These are phyloP conservation scores for Lenwebbia sp. DNA, from an alignment of 345 rosid genomes.

Conservation along the genomic window DNA sequence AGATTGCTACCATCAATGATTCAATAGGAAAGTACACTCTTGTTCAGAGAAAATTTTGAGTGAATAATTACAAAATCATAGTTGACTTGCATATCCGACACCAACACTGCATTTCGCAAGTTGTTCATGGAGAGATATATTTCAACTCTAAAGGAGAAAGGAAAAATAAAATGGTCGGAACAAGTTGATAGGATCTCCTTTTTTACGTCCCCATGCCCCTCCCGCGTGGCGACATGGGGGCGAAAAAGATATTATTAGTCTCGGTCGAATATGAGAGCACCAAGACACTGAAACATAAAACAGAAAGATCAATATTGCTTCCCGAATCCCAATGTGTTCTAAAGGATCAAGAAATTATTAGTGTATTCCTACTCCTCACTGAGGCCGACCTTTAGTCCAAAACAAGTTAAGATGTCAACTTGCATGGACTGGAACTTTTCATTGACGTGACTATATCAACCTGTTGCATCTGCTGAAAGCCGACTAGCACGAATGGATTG, in stretches of 20 bases:
- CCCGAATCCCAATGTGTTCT: not conserved
- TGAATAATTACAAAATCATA: not conserved
- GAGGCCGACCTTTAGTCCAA: not conserved
- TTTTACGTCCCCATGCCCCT: no score
- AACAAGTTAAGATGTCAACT: not conserved
- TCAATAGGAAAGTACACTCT: not conserved
- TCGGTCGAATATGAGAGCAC: not conserved
- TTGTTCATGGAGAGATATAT: not conserved
- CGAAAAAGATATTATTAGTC: no score
- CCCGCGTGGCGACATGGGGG: no score
- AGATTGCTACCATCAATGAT: not conserved
- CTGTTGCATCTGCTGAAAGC: not conserved
- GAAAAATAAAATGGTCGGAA: not conserved
- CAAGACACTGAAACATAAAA: not conserved
- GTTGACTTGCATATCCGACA: not conserved
- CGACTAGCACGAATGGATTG: not conserved
- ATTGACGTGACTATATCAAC: not conserved
- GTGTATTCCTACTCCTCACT: not conserved
- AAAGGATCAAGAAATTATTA: not conserved
- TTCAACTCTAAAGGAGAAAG: not conserved
- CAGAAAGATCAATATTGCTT: not conserved
- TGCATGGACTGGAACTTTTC: not conserved
- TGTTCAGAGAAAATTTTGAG: not conserved
- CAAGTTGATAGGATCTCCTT: no score
- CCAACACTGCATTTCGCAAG: not conserved